Evolutionary conservation across 129 eudicot species (phyloP).

Genomic region (Escallonia herrerae): DNA sequence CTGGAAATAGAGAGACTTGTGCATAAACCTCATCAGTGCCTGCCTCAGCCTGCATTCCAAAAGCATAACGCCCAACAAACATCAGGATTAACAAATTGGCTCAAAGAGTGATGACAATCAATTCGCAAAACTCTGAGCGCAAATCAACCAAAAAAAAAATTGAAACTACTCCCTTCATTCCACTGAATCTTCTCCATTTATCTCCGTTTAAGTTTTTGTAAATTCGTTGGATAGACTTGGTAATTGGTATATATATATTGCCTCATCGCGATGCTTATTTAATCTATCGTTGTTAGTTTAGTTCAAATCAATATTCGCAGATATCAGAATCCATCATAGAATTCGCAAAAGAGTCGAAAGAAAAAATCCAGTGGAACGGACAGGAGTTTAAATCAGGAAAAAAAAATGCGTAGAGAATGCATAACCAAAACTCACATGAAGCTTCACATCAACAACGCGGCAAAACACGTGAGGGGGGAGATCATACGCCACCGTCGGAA

Average conservation of each 20-base stretch:
- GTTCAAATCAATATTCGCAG: too few species aligned
- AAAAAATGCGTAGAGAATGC: background rate
- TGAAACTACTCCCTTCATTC: background rate
- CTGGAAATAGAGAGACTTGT: conserved; percentile 74
- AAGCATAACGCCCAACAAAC: conserved; percentile 8
- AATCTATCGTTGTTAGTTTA: too few species aligned
- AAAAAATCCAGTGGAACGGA: too few species aligned
- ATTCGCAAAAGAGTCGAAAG: too few species aligned
- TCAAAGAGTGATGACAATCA: background rate
- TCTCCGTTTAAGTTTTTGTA: too few species aligned
- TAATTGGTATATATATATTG: too few species aligned
- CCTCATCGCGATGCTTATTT: too few species aligned
- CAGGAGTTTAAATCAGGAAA: too few species aligned
- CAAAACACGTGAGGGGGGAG: conserved; percentile 83
- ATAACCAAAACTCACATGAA: conserved; percentile 49
- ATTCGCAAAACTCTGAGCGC: background rate
- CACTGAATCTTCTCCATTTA: background rate
- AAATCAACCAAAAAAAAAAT: background rate
- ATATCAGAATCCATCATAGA: too few species aligned
- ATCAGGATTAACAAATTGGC: background rate
- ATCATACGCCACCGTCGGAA: conserved; percentile 24
- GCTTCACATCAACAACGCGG: conserved; percentile 81
- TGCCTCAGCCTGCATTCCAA: conserved; percentile 52
- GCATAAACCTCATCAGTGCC: conserved; percentile 89
- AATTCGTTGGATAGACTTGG: too few species aligned